Evolutionary conservation across 2,329 filamentous ascomycete species (phyloP).

Genomic region (Colletotrichum horii): DNA sequence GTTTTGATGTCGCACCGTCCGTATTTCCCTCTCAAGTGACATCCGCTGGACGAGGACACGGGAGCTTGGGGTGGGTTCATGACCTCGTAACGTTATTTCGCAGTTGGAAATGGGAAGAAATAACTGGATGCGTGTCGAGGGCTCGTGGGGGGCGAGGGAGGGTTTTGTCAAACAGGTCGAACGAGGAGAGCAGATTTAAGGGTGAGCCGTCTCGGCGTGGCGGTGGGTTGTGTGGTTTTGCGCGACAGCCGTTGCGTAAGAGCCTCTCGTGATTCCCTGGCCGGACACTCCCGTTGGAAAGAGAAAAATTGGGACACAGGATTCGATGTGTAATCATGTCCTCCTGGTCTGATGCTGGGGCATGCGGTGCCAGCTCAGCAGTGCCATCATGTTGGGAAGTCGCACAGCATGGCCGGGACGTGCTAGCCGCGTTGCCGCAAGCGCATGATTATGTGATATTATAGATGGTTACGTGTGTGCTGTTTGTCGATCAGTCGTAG

Average conservation of each 20-base stretch:
- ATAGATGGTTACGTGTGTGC: background rate
- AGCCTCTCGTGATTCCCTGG: background rate
- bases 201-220: background rate
- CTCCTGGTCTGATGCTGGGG: background rate
- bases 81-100: background rate
- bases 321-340: background rate
- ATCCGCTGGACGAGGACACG: background rate
- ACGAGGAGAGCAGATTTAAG: background rate
- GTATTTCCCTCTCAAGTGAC: background rate
- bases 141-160: background rate
- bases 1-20: background rate
- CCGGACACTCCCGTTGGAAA: background rate
- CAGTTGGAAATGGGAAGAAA: background rate
- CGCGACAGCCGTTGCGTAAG: background rate
- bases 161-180: background rate
- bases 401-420: background rate
- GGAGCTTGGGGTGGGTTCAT: background rate
- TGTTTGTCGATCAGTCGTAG: background rate
- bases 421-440: background rate
- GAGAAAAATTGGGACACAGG: background rate
- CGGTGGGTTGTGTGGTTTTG: background rate
- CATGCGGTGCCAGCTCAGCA: conserved; percentile 5
- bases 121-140: background rate
- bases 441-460: background rate
- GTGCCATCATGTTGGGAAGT: background rate